Percentiles rank a stretch among this genome's conserved stretches.
Evolutionary conservation across 169 alveolate genomes (phyloP).

Genomic region (Plasmodium sp.): DNA sequence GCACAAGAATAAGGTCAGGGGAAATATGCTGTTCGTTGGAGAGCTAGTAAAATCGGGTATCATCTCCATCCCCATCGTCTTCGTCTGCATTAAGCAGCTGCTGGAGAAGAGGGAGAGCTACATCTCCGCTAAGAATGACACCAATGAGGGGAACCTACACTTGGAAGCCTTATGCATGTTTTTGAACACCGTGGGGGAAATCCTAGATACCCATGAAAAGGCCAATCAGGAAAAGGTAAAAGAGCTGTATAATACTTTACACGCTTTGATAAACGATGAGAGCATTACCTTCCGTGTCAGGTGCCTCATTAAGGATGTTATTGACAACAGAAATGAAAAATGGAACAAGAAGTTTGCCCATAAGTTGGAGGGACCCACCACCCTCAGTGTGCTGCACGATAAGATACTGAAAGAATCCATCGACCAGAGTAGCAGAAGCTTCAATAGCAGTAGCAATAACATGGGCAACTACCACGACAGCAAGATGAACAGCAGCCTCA

Average conservation of each 20-base stretch:
- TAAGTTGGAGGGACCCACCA: conserved; percentile 73
- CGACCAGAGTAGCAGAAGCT: conserved; percentile 34
- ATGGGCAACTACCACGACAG: conserved; percentile 38
- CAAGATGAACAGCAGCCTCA: conserved; percentile 50
- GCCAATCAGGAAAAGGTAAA: conserved; percentile 82
- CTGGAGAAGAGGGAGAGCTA: conserved; percentile 83
- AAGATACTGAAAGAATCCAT: conserved; percentile 55
- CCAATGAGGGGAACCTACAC: conserved; percentile 85
- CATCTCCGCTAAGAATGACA: conserved; percentile 77
- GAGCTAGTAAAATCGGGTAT: conserved; percentile 87
- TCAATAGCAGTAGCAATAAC: background rate
- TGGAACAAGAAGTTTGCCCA: conserved; percentile 85
- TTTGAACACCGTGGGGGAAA: conserved; percentile 88
- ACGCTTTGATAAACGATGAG: conserved; percentile 84
- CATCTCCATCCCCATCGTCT: conserved; percentile 86
- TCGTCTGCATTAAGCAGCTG: conserved; percentile 88
- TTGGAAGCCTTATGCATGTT: conserved; percentile 89
- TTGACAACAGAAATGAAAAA: conserved; percentile 87
- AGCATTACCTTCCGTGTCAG: conserved; percentile 86
- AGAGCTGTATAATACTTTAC: conserved; percentile 82
- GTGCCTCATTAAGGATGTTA: conserved; percentile 87
- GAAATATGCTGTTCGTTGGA: conserved; percentile 90
- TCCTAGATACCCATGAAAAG: conserved; percentile 83
- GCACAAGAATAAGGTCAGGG: conserved; percentile 90
- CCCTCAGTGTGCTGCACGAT: conserved; percentile 65